Conservation (phyloP, 352 stramenopile species). For the Globisporangium recalcitrans region DNA sequence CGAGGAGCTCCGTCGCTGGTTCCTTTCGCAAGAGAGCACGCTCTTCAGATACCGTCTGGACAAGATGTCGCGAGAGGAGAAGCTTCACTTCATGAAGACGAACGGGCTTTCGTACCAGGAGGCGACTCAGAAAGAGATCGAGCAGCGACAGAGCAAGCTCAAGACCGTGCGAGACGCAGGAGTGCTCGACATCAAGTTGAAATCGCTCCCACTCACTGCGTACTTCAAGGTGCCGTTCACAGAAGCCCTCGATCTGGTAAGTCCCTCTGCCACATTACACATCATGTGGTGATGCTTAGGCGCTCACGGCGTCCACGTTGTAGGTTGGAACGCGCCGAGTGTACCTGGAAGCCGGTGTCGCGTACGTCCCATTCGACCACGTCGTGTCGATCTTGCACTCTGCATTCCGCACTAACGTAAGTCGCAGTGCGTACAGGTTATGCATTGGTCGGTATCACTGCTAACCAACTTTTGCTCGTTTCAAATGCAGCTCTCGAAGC, state of each 20-base stretch:
- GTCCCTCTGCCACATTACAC: neutral
- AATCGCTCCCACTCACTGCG: conserved; percentile 42
- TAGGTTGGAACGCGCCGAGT: conserved; percentile 83
- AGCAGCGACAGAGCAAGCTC: conserved; percentile 53
- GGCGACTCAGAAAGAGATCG: conserved; percentile 59
- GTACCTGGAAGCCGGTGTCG: conserved; percentile 91
- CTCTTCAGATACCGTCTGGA: conserved; percentile 92
- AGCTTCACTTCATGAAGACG: conserved; percentile 84
- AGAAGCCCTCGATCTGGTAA: conserved; percentile 92
- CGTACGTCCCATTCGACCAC: conserved; percentile 93
- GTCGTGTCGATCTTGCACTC: conserved; percentile 94
- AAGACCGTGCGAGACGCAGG: conserved; percentile 61
- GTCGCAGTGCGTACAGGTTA: conserved; percentile 5
- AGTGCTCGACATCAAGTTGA: conserved; percentile 34
- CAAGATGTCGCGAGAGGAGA: conserved; percentile 86
- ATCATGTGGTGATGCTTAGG: too few relatives aligned
- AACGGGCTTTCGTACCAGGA: conserved; percentile 80
- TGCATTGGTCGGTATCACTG: neutral
- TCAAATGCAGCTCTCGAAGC: conserved; percentile 89
- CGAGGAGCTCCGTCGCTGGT: conserved; percentile 97
- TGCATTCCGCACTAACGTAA: conserved; percentile 87
- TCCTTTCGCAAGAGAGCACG: conserved; percentile 93
- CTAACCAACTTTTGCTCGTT: neutral
- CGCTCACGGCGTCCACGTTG: neutral
- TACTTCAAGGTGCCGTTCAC: conserved; percentile 98